A percentile compares a stretch with the other conserved stretches of the same genome.
phyloP scores from a whole-genome alignment of 331 rosid genomes.

The Erythrophleum ivorense region DNA sequence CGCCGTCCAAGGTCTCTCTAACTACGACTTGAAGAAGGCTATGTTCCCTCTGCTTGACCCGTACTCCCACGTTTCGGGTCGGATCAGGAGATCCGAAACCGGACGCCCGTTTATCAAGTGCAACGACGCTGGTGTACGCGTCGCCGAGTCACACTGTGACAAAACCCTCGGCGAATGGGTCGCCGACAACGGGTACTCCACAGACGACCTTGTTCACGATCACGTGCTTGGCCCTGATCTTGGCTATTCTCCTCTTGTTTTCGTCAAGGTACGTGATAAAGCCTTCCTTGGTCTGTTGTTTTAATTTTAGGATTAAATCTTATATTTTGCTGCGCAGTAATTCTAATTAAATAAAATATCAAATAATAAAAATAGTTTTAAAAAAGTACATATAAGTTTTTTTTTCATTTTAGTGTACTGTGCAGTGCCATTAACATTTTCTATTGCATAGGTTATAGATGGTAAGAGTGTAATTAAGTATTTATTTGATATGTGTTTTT shows the following conservation, averaged over 20 bases:
- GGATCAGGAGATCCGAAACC: conserved; percentile 55
- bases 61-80: conserved; percentile 58
- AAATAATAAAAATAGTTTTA: too few relatives aligned
- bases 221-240: conserved; percentile 80
- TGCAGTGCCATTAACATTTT: too few relatives aligned
- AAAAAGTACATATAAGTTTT: too few relatives aligned
- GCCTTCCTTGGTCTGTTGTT: not conserved
- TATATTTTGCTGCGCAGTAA: too few relatives aligned
- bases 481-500: too few relatives aligned
- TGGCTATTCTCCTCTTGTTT: conserved; percentile 72
- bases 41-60: conserved; percentile 61
- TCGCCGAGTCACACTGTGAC: conserved; percentile 59
- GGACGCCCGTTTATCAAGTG: conserved; percentile 69
- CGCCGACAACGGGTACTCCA: conserved; percentile 25
- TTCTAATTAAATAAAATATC: too few relatives aligned
- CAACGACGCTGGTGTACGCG: conserved; percentile 79
- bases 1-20: conserved; percentile 50
- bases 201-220: conserved; percentile 49
- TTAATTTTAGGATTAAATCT: not conserved
- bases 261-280: conserved; percentile 56
- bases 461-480: too few relatives aligned
- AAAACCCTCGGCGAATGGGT: conserved; percentile 56
- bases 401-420: too few relatives aligned
- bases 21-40: conserved; percentile 61
- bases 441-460: too few relatives aligned